A percentile compares a stretch with the other conserved stretches of the same genome.
phyloP scores from a whole-genome alignment of 495 filamentous ascomycete genomes.

The Aspergillus ostianus region DNA sequence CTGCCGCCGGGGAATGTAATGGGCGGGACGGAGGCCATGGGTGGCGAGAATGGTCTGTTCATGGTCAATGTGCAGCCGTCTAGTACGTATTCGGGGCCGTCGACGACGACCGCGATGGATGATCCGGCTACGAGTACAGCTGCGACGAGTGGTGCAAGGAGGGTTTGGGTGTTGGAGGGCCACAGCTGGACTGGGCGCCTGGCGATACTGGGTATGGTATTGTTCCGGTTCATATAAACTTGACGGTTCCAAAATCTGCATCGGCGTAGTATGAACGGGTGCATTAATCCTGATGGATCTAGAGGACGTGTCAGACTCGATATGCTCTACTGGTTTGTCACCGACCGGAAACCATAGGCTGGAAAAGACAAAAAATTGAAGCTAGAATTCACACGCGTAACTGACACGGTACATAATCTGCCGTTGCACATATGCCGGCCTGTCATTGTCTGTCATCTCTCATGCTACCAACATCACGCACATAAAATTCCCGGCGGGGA shows the following conservation, averaged over 20 bases:
- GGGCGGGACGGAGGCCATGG: constrained; percentile 41
- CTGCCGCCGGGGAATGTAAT: constrained; percentile 69
- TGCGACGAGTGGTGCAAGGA: constrained; percentile 1
- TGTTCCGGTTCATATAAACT: background rate
- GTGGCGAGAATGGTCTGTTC: constrained; percentile 46
- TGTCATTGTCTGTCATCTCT: constrained; percentile 29
- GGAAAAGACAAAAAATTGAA: background rate
- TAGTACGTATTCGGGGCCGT: constrained; percentile 19
- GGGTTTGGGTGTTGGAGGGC: background rate
- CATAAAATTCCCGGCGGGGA: constrained; percentile 18
- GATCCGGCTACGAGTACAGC: constrained; percentile 1
- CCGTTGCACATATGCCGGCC: constrained; percentile 12
- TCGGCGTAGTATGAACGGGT: background rate
- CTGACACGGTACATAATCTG: constrained; percentile 4
- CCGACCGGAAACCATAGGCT: background rate
- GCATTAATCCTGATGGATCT: no score
- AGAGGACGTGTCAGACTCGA: no score
- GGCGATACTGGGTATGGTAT: background rate
- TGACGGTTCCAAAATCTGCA: background rate
- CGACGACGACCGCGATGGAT: constrained; percentile 9
- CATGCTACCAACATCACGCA: constrained; percentile 28
- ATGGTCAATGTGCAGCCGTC: constrained; percentile 37
- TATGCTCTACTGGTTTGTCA: background rate
- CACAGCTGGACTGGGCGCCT: background rate
- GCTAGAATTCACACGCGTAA: background rate